These are phyloP conservation scores for Herpetospermum pedunculosum DNA, from an alignment of 306 rosid genomes.

Conservation along the genomic window DNA sequence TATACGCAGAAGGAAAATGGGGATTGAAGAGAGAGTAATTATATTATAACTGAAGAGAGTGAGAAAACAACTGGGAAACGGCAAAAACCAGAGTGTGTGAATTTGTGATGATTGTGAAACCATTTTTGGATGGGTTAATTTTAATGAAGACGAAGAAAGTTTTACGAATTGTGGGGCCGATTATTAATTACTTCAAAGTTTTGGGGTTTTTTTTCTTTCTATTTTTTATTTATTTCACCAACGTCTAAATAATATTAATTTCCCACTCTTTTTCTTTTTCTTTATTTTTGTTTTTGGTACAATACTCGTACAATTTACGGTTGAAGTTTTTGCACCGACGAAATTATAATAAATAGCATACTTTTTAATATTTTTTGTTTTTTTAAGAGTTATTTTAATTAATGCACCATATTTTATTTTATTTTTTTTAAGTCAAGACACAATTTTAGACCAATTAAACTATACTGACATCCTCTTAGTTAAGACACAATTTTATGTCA, in stretches of 20 bases:
- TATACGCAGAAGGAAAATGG: neutral
- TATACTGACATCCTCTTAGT: no score
- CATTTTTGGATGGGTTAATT: neutral
- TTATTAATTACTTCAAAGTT: neutral
- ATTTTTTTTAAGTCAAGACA: no score
- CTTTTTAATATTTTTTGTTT: no score
- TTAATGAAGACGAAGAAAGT: neutral
- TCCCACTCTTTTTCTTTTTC: neutral
- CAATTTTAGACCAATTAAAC: no score
- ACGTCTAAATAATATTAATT: neutral
- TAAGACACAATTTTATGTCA: no score
- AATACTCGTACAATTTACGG: neutral
- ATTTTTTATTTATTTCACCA: neutral
- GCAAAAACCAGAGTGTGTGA: neutral
- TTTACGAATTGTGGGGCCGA: neutral
- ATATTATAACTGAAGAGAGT: neutral
- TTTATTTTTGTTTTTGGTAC: neutral
- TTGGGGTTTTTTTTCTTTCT: neutral
- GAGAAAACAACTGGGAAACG: neutral
- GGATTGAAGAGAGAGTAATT: neutral
- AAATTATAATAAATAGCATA: no score
- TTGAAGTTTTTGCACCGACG: neutral
- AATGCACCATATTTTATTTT: no score
- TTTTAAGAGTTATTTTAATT: no score
- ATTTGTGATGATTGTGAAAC: neutral